Evolutionary conservation across 1,139 yeast species (phyloP).

Genomic region (Diutina catenulata): DNA sequence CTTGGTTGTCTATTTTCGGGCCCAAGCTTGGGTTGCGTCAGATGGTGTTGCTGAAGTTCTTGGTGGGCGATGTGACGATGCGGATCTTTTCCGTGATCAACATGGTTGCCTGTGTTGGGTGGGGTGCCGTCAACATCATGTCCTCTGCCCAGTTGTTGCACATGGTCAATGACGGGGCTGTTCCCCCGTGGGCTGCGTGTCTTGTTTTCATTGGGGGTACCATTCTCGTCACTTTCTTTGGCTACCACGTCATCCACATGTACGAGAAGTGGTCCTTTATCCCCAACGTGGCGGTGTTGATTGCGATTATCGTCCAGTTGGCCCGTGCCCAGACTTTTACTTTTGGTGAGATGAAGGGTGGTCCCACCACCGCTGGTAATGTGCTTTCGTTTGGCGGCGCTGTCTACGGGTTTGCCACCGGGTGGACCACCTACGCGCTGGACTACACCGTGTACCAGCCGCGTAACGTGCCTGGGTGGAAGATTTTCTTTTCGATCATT

Average conservation of each 20-base stretch:
- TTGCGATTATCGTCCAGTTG: conserved; percentile 70
- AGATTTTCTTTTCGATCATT: conserved; percentile 52
- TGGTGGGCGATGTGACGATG: conserved; percentile 66
- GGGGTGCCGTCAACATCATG: conserved; percentile 92
- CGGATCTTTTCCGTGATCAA: conserved; percentile 71
- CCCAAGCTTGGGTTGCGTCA: conserved; percentile 82
- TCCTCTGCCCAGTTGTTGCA: conserved; percentile 78
- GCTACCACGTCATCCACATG: conserved; percentile 69
- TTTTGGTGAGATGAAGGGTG: conserved; percentile 31
- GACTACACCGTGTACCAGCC: conserved; percentile 87
- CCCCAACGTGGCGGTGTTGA: conserved; percentile 61
- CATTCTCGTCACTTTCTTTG: conserved; percentile 70
- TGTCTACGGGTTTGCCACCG: conserved; percentile 82
- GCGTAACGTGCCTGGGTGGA: conserved; percentile 42
- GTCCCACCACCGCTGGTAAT: conserved; percentile 55
- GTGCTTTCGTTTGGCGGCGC: conserved; percentile 82
- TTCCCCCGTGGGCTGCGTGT: conserved; percentile 92
- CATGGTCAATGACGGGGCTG: conserved; percentile 54
- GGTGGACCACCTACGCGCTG: conserved; percentile 90
- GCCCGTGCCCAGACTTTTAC: conserved; percentile 41
- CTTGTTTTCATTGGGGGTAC: conserved; percentile 60
- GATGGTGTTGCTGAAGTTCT: conserved; percentile 68
- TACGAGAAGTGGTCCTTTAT: conserved; percentile 88
- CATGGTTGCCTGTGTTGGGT: conserved; percentile 81
- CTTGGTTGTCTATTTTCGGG: conserved; percentile 75